A percentile compares a stretch with the other conserved stretches of the same genome.
phyloP scores from a whole-genome alignment of 2,329 filamentous ascomycete genomes.

The Coleophoma cylindrospora region DNA sequence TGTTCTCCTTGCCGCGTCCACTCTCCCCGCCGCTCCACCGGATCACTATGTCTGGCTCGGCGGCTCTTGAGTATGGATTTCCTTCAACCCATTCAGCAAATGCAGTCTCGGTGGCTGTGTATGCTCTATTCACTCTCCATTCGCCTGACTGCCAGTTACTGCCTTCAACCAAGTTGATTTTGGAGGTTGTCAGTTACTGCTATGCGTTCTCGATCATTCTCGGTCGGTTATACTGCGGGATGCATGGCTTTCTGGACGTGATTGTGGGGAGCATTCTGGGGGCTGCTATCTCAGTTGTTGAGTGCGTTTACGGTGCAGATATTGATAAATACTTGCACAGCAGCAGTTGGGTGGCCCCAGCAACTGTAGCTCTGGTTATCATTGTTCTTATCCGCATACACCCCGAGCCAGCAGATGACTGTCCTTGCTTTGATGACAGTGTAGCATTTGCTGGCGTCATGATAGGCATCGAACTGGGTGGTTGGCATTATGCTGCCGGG shows the following conservation, averaged over 20 bases:
- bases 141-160: slow-evolving; percentile 58
- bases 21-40: slow-evolving; percentile 86
- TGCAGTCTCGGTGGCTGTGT: slow-evolving; percentile 88
- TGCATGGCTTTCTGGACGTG: slow-evolving; percentile 96
- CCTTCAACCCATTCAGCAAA: slow-evolving; percentile 97
- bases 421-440: slow-evolving; percentile 94
- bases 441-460: slow-evolving; percentile 89
- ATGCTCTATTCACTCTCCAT: slow-evolving; percentile 68
- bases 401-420: slow-evolving; percentile 93
- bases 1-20: slow-evolving; percentile 86
- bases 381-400: slow-evolving; percentile 80
- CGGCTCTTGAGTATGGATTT: slow-evolving; percentile 93
- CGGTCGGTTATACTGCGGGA: slow-evolving; percentile 92
- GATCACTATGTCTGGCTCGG: slow-evolving; percentile 96
- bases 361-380: slow-evolving; percentile 60
- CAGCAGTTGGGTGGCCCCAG: slow-evolving; percentile 58
- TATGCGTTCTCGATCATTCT: slow-evolving; percentile 88
- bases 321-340: slow-evolving; percentile 69
- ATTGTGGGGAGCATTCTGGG: slow-evolving; percentile 75
- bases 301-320: slow-evolving; percentile 53
- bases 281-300: slow-evolving; percentile 52
- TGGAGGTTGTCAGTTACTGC: slow-evolving; percentile 71
- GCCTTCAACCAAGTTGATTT: slow-evolving; percentile 49
- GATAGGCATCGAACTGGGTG: slow-evolving; percentile 76
- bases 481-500: slow-evolving; percentile 64